Evolutionary conservation across 495 filamentous ascomycete species (phyloP).

Genomic region (Penicillium mononematosum): DNA sequence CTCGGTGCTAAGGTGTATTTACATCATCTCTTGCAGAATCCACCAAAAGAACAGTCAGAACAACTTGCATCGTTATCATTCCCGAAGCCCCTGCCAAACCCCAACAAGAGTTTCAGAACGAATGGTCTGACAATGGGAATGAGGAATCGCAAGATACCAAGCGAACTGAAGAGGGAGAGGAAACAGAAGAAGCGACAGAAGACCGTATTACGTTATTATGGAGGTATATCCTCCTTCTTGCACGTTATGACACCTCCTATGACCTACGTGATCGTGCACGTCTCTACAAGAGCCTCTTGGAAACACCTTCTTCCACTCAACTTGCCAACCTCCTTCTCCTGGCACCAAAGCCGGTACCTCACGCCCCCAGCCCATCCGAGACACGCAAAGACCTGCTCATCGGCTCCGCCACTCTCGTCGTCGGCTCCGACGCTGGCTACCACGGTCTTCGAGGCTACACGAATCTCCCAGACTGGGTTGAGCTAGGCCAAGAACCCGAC

Average conservation of each 20-base stretch:
- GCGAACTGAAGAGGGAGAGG: conserved; percentile 32
- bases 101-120: conserved; percentile 33
- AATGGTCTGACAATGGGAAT: conserved; percentile 41
- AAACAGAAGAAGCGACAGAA: conserved; percentile 43
- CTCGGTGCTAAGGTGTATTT: conserved; percentile 94
- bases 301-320: conserved; percentile 70
- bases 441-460: conserved; percentile 75
- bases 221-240: conserved; percentile 79
- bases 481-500: conserved; percentile 76
- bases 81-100: conserved; percentile 12
- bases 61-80: not conserved
- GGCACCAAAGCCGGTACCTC: conserved; percentile 90
- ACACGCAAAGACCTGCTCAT: conserved; percentile 71
- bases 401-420: conserved; percentile 79
- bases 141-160: conserved; percentile 31
- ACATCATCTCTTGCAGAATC: conserved; percentile 68
- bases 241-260: conserved; percentile 90
- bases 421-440: conserved; percentile 70
- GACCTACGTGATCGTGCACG: conserved; percentile 89
- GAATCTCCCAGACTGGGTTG: conserved; percentile 79
- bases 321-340: conserved; percentile 86
- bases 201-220: conserved; percentile 73
- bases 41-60: conserved; percentile 32
- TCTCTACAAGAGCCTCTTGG: conserved; percentile 80
- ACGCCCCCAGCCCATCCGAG: conserved; percentile 80